phyloP scores from a whole-genome alignment of 257 asterid genomes.

The Forsythia suspensa region DNA sequence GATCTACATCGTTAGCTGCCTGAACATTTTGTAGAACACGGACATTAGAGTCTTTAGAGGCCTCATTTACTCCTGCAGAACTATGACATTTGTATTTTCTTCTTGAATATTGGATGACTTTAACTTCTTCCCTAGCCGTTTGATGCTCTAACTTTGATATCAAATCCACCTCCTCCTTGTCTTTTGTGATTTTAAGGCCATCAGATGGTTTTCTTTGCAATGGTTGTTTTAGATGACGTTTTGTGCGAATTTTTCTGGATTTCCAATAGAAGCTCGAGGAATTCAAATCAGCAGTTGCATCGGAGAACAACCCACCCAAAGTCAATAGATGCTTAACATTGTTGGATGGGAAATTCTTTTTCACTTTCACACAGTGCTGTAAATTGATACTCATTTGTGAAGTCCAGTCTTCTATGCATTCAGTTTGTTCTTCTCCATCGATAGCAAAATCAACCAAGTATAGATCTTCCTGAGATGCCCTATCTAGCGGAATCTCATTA shows the following conservation, averaged over 20 bases:
- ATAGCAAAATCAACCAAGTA: constrained; percentile 70
- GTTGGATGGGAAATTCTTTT: constrained; percentile 53
- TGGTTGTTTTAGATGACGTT: constrained; percentile 35
- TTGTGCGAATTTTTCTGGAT: constrained; percentile 82
- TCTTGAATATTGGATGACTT: constrained; percentile 72
- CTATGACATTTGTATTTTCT: constrained; percentile 50
- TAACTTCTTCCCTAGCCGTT: constrained; percentile 32
- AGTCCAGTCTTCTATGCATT: constrained; percentile 73
- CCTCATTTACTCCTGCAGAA: constrained; percentile 27
- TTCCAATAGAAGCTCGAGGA: constrained; percentile 53
- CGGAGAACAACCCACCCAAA: constrained; percentile 59
- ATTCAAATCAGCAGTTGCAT: constrained; percentile 32
- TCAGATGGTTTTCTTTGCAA: constrained; percentile 31
- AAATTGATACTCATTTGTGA: constrained; percentile 62
- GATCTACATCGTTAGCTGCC: constrained; percentile 18
- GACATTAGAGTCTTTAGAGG: constrained; percentile 24
- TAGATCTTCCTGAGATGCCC: constrained; percentile 69
- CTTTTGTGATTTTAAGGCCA: constrained; percentile 14
- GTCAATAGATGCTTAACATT: constrained; percentile 57
- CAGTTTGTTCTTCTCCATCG: constrained; percentile 53
- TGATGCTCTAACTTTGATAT: constrained; percentile 29
- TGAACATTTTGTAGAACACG: constrained; percentile 19
- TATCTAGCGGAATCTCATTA: constrained; percentile 53
- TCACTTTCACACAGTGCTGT: constrained; percentile 65
- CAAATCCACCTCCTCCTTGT: constrained; percentile 24